phyloP scores from a whole-genome alignment of 192 early-diverging fungal genomes.

The Physocladia obscura region DNA sequence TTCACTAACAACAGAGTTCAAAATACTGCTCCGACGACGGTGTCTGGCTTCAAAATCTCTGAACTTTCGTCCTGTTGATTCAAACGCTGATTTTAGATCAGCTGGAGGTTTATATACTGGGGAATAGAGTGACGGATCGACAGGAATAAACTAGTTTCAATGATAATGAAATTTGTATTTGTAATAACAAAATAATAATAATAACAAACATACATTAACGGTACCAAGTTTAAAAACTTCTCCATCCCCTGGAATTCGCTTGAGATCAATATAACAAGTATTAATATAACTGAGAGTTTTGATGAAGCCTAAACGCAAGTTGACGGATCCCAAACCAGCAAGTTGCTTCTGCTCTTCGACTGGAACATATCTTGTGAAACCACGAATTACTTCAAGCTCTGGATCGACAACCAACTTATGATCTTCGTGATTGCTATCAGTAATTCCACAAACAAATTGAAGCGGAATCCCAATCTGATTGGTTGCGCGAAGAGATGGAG shows the following conservation, averaged over 20 bases:
- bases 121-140: slow-evolving; percentile 18
- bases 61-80: slow-evolving; percentile 4
- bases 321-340: slow-evolving; percentile 26
- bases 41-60: slow-evolving; percentile 32
- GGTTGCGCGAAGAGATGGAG: neutral
- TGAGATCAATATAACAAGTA: slow-evolving; percentile 32
- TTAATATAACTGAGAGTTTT: slow-evolving; percentile 26
- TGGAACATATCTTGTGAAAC: slow-evolving; percentile 29
- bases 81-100: slow-evolving; percentile 19
- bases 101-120: slow-evolving; percentile 20
- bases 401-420: slow-evolving; percentile 11
- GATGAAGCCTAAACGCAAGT: slow-evolving; percentile 24
- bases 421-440: neutral
- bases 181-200: neutral
- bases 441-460: slow-evolving; percentile 28
- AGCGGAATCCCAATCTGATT: slow-evolving; percentile 3
- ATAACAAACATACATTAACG: slow-evolving; percentile 23
- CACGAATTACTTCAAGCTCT: slow-evolving; percentile 28
- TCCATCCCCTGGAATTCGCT: slow-evolving; percentile 28
- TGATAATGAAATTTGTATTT: neutral
- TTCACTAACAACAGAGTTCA: slow-evolving; percentile 17
- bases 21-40: slow-evolving; percentile 15
- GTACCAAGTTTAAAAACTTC: slow-evolving; percentile 27
- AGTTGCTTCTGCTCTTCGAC: slow-evolving; percentile 27
- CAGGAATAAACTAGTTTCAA: slow-evolving; percentile 25